Evolutionary conservation across 2,329 filamentous ascomycete species (phyloP), one percentile per base, ranked within the genome.

Genomic region (Aspergillus sp.): DNA sequence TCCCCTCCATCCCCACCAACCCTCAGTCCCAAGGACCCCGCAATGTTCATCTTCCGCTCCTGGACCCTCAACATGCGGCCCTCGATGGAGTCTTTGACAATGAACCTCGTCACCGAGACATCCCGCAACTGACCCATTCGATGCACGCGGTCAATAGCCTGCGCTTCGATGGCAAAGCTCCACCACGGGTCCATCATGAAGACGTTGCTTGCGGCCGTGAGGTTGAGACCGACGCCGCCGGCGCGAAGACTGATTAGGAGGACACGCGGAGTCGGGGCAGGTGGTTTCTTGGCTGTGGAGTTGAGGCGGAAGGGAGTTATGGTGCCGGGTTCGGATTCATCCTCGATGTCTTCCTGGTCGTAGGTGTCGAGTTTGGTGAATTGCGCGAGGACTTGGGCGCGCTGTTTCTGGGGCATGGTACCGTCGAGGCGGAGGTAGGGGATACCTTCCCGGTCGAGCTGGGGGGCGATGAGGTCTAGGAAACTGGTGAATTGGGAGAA

Each of bases 151-250:
- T 99, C 95, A 70, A 99, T 98, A 9, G 95, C 95, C 77, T 99
- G 95, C 5, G 93, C 92, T 77, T 99, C 95, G 12, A 98, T 89
- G 0, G 95, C 93, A 76, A 94, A 99, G 72, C 91, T 96, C 95
- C 95, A 99, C 95, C 95, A 99, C 0, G 95, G 95, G 75, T 99
- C 95, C 95, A 99, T 98, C 90, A 99, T 96, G 79, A 90, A 99
- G 5, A 99, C 96, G 56, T 91, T 83, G 64, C 89, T 91, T 6
- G 95, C 95, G 65, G 88, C 88, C 0, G 94, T 98, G 62, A 99
- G 77, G 71, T 99, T 99, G 49, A 99, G 81, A 0, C 95, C 95
- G 0, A 99, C 95, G 24, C 95, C 96, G 4, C 96, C 95, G 0
- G 96, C 95, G 20, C 92, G 85, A 57, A 99, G 80, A 67, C 89